Evolutionary conservation across 1,284 basidiomycete species (phyloP), one percentile per base, ranked within the genome.

Genomic region (Ganoderma boninense): DNA sequence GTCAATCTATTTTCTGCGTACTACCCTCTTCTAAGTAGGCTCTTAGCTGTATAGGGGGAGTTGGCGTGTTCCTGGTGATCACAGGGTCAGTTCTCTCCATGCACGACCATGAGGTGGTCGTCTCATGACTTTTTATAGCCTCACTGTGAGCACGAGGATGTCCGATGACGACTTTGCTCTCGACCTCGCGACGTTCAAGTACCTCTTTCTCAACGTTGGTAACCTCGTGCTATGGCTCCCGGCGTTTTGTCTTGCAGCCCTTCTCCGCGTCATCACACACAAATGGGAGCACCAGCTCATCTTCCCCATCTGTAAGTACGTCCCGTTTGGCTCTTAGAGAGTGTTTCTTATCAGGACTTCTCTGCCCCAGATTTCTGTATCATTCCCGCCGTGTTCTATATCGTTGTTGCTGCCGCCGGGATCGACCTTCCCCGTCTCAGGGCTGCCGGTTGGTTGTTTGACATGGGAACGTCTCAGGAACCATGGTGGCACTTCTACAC

Each of bases 31-130:
- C 26, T 63, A 16, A 44, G 10, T 26, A n/a, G 13, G 40, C 11
- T 4, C 35, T 2, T 52, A 94, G 93, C 1, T 97, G 97, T 78
- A 99, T 99, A 59, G 97, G 97, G 14, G 97, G 97, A 32, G 96
- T 99, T 32, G 97, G 97, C 16, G 90, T 94, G 18, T 99, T 99
- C 82, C 85, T 99, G 54, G 89, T 97, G 64, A 86, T 93, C 76
- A 98, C 96, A 1, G 96, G 96, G 92, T 94, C 74, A 69, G 86
- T 80, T 5, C 16, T 23, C 42, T 26, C 46, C 43, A 20, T 26
- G 1, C 13, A 8, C 3, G 7, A 20, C 18, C 8, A 11, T n/a
- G 40, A 23, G 8, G 5, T 43, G 13, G 20, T 7, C 20, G 6
- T 40, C 40, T 61, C n/a, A 43, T 38, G 60, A 20, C 59, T n/a